These are phyloP conservation scores for Candida ponderosae DNA, from an alignment of 805 yeast species.

Conservation along the genomic window DNA sequence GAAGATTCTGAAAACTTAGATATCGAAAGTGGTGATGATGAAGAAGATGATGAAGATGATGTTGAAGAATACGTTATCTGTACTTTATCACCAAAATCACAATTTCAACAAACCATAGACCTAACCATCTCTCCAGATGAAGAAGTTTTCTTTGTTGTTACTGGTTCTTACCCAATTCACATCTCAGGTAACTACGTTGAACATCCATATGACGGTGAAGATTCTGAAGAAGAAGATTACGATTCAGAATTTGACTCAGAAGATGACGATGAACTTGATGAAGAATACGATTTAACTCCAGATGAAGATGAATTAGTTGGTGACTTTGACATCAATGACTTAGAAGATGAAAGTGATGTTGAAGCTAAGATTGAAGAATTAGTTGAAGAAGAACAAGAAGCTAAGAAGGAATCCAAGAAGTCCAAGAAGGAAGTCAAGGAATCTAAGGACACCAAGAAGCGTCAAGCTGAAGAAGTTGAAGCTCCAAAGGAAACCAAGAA, in stretches of 20 bases:
- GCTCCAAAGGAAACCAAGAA: constrained; percentile 21
- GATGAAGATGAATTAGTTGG: constrained; percentile 62
- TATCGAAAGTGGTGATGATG: constrained; percentile 48
- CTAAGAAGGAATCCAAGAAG: constrained; percentile 24
- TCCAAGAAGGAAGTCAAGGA: constrained; percentile 16
- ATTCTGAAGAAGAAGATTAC: constrained; percentile 34
- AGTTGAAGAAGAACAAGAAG: constrained; percentile 50
- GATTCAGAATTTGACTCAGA: constrained; percentile 42
- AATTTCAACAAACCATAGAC: constrained; percentile 86
- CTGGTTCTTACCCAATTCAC: constrained; percentile 92
- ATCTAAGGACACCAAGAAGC: constrained; percentile 20
- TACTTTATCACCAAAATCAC: constrained; percentile 80
- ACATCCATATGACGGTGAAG: constrained; percentile 82
- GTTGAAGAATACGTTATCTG: constrained; percentile 80
- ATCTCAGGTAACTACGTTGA: constrained; percentile 92
- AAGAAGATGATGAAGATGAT: constrained; percentile 61
- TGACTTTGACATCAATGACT: constrained; percentile 34
- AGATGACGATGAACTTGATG: constrained; percentile 28
- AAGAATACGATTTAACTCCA: constrained; percentile 63
- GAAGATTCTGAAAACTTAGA: constrained; percentile 46
- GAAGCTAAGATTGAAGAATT: constrained; percentile 71
- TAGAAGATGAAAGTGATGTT: constrained; percentile 55
- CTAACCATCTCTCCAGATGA: constrained; percentile 88
- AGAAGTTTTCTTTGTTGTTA: constrained; percentile 87
- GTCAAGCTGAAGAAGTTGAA: constrained; percentile 23